These are phyloP conservation scores for Penicillium sp. DNA, from an alignment of 2,329 filamentous ascomycete species.

Conservation along the genomic window DNA sequence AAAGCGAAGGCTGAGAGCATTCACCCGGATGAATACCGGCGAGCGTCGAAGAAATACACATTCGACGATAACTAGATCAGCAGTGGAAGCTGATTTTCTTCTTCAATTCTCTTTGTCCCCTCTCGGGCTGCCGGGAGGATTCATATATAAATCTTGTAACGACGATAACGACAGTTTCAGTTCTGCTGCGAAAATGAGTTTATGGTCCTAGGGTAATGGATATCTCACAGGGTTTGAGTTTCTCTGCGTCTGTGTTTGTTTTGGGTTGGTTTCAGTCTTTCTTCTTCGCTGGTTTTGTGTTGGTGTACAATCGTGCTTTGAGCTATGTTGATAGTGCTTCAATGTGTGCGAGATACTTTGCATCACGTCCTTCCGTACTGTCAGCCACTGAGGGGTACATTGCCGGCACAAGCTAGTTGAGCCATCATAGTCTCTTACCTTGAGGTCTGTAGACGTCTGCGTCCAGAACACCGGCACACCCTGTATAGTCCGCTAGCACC, in stretches of 20 bases:
- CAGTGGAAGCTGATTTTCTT: neutral
- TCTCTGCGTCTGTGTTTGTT: constrained; percentile 18
- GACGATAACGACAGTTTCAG: constrained; percentile 11
- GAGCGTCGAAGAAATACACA: constrained; percentile 47
- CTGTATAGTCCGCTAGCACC: neutral
- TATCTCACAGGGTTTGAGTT: constrained; percentile 21
- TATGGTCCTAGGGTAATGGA: constrained; percentile 14
- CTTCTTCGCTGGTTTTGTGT: constrained; percentile 15
- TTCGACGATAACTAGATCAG: constrained; percentile 39
- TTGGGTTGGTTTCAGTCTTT: constrained; percentile 16
- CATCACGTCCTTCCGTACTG: neutral
- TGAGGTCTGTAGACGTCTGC: neutral
- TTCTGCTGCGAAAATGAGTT: constrained; percentile 11
- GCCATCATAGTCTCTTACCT: neutral
- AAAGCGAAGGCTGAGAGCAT: constrained; percentile 49
- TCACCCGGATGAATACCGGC: constrained; percentile 51
- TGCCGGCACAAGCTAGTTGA: neutral
- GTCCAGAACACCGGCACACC: neutral
- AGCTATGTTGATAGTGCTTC: constrained; percentile 13
- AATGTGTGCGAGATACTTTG: constrained; percentile 18
- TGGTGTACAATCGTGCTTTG: constrained; percentile 6
- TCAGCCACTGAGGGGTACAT: neutral
- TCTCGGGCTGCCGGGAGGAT: neutral
- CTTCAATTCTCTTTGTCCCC: constrained; percentile 19
- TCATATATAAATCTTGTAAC: constrained; percentile 3